Base-by-base conservation (phyloP, 2,329 filamentous ascomycete species). In the Blastomyces emzantsi region DNA sequence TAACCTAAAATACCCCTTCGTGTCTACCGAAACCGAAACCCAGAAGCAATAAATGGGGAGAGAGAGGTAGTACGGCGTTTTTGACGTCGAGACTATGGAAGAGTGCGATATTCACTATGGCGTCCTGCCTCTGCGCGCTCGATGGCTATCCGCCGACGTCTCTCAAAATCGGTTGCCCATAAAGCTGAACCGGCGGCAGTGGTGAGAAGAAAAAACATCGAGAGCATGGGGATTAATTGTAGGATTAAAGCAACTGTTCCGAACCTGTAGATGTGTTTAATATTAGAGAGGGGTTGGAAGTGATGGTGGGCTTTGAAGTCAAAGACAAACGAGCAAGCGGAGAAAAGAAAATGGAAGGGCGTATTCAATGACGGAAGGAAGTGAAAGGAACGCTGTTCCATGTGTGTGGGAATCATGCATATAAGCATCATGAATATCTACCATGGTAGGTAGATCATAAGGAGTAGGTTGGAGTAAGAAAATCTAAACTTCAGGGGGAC, bases 151-250 rank as follows among this genome's bases (percentile, higher is more conserved):
- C 55, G 62, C 61, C 65, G 64, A 47, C 65, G 60, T 47, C 33
- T 80, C 75, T 97, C 92, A 60, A 97, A 77, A 67, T 88, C 86
- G 1, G 87, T 87, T 1, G 87, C 90, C 92, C 93, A 97, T 45
- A 97, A 78, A 1, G 91, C 93, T 54, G 90, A 88, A 1, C 93
- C 94, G 25, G 87, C 85, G 1, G 92, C 89, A 2, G 90, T 92
- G 0, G 93, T 97, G 68, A 99, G 78, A 49, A 97, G 81, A 74
- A 97, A 97, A 73, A 97, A 87, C 82, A 99, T 95, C n/a, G 90
- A 95, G 59, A 97, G 76, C 15, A 93, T 82, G 0, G 94, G 94
- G 9, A 97, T 82, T n/a, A 97, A 82, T 77, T 97, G 90, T 36
- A 97, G 77, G 7, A 91, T 74, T 78, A 97, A 85, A 60, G 92